These are phyloP conservation scores for Coelastrella sp. DNA, from an alignment of 139 green algal species.

Conservation along the genomic window DNA sequence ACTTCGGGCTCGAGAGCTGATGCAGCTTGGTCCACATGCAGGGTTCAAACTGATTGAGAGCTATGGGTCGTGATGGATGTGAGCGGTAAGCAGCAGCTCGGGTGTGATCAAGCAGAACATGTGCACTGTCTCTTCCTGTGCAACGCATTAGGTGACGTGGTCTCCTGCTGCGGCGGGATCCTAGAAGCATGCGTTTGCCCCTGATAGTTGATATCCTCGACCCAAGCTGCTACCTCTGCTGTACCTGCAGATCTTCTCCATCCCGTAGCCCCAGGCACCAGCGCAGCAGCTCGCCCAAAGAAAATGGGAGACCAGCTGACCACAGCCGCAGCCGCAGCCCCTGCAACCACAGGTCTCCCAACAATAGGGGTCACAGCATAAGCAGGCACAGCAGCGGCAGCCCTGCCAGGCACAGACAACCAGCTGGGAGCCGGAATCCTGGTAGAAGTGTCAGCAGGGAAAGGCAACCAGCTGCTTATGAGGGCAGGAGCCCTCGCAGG, in stretches of 20 bases:
- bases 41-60: background rate
- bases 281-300: slow-evolving; percentile 24
- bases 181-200: too few relatives aligned
- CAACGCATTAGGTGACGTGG: too few relatives aligned
- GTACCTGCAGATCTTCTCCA: background rate
- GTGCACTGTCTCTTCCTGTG: too few relatives aligned
- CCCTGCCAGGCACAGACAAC: background rate
- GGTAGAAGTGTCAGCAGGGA: too few relatives aligned
- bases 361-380: background rate
- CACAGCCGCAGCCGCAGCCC: background rate
- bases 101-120: too few relatives aligned
- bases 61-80: background rate
- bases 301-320: slow-evolving; percentile 1
- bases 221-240: background rate
- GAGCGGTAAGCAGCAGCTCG: background rate
- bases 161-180: too few relatives aligned
- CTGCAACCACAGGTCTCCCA: background rate
- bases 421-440: too few relatives aligned
- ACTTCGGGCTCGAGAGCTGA: too few relatives aligned
- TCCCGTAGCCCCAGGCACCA: slow-evolving; percentile 4
- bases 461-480: too few relatives aligned
- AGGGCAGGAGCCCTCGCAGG: too few relatives aligned
- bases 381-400: background rate
- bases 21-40: too few relatives aligned
- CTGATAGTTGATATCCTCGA: too few relatives aligned